Conservation (phyloP, 805 yeast genomes). For the Candida alai region DNA sequence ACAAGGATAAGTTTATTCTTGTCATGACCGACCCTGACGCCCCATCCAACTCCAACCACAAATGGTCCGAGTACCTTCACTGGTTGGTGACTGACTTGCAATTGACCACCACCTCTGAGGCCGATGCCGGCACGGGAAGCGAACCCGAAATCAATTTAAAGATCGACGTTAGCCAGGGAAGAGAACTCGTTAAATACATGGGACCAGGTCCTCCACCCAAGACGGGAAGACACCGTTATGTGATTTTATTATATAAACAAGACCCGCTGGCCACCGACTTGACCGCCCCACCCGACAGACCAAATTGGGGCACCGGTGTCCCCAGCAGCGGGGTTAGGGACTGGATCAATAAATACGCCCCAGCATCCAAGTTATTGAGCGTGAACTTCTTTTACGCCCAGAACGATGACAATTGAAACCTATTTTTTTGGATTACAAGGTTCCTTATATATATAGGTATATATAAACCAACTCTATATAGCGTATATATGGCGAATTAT, state of each 20-base stretch:
- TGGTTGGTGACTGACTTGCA: constrained; percentile 57
- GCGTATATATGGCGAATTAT: neutral
- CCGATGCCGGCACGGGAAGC: constrained; percentile 17
- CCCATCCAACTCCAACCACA: constrained; percentile 75
- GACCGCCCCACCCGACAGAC: constrained; percentile 50
- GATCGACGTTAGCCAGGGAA: constrained; percentile 36
- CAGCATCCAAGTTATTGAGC: constrained; percentile 57
- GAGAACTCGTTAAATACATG: constrained; percentile 50
- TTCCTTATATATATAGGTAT: no score
- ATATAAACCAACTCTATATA: neutral
- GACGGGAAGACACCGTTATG: constrained; percentile 86
- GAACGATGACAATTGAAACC: constrained; percentile 29
- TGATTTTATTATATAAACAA: constrained; percentile 70
- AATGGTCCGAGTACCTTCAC: constrained; percentile 87
- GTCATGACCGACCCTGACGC: constrained; percentile 94
- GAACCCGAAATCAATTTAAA: constrained; percentile 17
- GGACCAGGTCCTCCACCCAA: constrained; percentile 92
- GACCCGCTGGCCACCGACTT: constrained; percentile 40
- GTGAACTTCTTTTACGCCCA: constrained; percentile 86
- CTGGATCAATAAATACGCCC: constrained; percentile 63
- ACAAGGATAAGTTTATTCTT: constrained; percentile 59
- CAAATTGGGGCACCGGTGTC: constrained; percentile 81
- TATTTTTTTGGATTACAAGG: no score
- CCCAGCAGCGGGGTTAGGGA: constrained; percentile 77
- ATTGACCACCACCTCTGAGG: constrained; percentile 30